A percentile compares a stretch with the other conserved stretches of the same genome.
Conservation (phyloP, 2,329 filamentous ascomycete genomes). For the Aspergillus ochraceus region DNA sequence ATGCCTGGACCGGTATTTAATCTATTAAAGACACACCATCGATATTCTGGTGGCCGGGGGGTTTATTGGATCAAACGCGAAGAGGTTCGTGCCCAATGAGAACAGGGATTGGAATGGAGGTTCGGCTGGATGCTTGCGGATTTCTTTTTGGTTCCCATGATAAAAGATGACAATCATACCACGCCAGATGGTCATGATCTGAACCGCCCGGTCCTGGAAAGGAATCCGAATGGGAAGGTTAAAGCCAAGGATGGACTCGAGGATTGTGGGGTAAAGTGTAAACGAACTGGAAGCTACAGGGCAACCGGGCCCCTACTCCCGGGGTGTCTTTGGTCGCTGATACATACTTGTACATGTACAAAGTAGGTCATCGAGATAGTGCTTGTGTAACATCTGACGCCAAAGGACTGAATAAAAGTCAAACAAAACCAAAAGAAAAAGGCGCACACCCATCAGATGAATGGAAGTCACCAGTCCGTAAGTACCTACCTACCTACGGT, state of each 20-base stretch:
- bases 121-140: not conserved
- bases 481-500: no score
- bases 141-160: not conserved
- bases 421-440: not conserved
- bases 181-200: not conserved
- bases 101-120: not conserved
- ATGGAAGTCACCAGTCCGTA: no score
- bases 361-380: not conserved
- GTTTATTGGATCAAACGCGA: not conserved
- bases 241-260: not conserved
- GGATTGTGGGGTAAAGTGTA: not conserved
- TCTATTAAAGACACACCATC: not conserved
- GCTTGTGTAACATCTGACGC: not conserved
- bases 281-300: not conserved
- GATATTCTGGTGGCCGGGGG: not conserved
- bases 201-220: not conserved
- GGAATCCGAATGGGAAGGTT: not conserved
- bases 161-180: not conserved
- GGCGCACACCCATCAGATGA: not conserved
- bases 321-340: no score
- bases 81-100: constrained; percentile 3
- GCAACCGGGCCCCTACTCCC: not conserved
- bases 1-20: not conserved
- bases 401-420: not conserved
- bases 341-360: not conserved